These are phyloP conservation scores for Schizochytrium sp. DNA, from an alignment of 108 stramenopile genomes.

Conservation along the genomic window DNA sequence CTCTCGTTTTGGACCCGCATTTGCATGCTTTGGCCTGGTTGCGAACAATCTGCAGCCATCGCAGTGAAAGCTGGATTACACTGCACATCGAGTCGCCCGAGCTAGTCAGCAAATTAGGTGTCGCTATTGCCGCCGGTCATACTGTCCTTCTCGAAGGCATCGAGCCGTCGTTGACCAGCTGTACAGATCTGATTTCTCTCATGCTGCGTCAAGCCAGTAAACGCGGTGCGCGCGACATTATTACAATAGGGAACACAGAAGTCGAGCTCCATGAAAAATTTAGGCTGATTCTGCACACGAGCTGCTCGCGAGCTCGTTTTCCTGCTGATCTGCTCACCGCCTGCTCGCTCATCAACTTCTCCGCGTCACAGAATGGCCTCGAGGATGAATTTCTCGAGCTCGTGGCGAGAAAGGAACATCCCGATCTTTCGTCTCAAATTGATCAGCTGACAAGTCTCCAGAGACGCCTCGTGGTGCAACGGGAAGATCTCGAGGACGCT, in stretches of 20 bases:
- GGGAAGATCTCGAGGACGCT: constrained; percentile 71
- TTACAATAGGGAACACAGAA: constrained; percentile 70
- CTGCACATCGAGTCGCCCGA: constrained; percentile 61
- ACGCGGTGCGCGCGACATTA: constrained; percentile 49
- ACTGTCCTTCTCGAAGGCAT: constrained; percentile 68
- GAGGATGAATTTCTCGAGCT: constrained; percentile 68
- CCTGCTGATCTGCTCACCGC: constrained; percentile 76
- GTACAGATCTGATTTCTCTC: constrained; percentile 63
- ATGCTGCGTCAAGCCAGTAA: constrained; percentile 68
- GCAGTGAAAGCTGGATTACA: constrained; percentile 45
- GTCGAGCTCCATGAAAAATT: constrained; percentile 68
- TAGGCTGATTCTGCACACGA: constrained; percentile 70
- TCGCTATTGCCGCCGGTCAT: constrained; percentile 56
- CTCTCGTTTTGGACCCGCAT: constrained; percentile 73
- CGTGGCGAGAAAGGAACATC: constrained; percentile 64
- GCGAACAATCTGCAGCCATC: constrained; percentile 32
- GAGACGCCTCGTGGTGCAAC: constrained; percentile 69
- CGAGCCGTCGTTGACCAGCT: constrained; percentile 46
- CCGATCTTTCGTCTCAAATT: constrained; percentile 55
- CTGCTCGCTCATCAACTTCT: constrained; percentile 68
- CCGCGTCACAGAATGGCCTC: constrained; percentile 60
- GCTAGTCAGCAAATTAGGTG: constrained; percentile 57
- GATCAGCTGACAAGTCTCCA: constrained; percentile 60
- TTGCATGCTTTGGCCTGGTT: constrained; percentile 65
- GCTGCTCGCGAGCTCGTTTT: constrained; percentile 65